phyloP scores from a whole-genome alignment of 2,329 filamentous ascomycete species.

The Coleophoma eucalyptorum region DNA sequence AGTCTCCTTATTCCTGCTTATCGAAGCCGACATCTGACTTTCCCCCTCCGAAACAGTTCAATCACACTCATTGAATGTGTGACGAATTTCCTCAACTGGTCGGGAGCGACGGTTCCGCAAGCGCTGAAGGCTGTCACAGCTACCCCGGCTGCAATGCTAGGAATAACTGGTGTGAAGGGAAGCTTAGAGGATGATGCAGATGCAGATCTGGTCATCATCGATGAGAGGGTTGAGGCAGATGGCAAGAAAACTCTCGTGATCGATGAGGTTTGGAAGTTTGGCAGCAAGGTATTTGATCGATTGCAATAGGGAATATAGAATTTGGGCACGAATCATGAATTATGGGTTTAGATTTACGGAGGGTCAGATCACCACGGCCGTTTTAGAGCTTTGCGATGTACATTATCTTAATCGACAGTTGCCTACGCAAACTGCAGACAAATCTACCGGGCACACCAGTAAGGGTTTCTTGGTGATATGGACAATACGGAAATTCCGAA shows the following conservation, averaged over 20 bases:
- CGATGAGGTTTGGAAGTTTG: slow-evolving; percentile 24
- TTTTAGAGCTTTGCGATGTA: too few relatives aligned
- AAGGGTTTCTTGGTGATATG: too few relatives aligned
- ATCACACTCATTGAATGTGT: slow-evolving; percentile 78
- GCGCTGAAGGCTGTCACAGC: slow-evolving; percentile 70
- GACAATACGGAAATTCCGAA: too few relatives aligned
- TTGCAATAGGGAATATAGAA: not conserved
- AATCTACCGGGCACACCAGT: too few relatives aligned
- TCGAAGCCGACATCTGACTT: slow-evolving; percentile 21
- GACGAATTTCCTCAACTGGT: slow-evolving; percentile 76
- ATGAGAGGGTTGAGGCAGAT: slow-evolving; percentile 41
- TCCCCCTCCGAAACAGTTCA: slow-evolving; percentile 40
- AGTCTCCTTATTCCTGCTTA: slow-evolving; percentile 26
- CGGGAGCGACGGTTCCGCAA: slow-evolving; percentile 62
- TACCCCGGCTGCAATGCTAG: slow-evolving; percentile 75
- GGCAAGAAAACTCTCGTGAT: slow-evolving; percentile 43
- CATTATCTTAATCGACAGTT: too few relatives aligned
- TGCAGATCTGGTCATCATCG: slow-evolving; percentile 67
- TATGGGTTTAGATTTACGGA: too few relatives aligned
- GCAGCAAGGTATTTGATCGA: slow-evolving; percentile 12
- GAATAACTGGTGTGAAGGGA: slow-evolving; percentile 64
- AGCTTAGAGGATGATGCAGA: slow-evolving; percentile 58
- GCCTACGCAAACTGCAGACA: too few relatives aligned
- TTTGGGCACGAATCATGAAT: too few relatives aligned
- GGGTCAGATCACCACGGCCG: too few relatives aligned